Base-by-base conservation (phyloP, 345 rosid genomes). In the Gossypium anomalum region DNA sequence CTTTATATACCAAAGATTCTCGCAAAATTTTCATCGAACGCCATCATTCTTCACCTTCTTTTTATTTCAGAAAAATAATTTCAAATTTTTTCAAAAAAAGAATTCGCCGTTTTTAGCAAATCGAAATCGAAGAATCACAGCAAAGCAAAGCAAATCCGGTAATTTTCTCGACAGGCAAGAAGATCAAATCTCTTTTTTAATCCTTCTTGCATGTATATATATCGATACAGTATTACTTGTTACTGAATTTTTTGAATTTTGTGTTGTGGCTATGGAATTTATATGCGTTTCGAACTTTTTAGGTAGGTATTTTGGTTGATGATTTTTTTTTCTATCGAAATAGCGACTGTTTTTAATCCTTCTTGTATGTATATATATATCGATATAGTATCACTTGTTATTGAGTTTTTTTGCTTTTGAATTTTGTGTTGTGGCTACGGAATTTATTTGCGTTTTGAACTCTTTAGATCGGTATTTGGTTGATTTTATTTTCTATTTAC, bases 111-210 rank as follows among this genome's bases (percentile, higher is more conserved):
- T 68, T 68, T 48, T 7, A 19, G 17, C 45, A 49, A 49, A 48
- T 25, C 55, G 22, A 9, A 51, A 69, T 23, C 0, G 34, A 16
- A 60, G 38, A 60, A 17, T 41, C 22, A 27, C 3, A 47, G 14
- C 14, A 60, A 60, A 60, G 41, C 43, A 60, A 22, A 23, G 25
- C 63, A 2, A 57, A 6, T 16, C 22, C 7, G 41, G 3, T 3
- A 25, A n/a, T 49, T 68, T 25, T 49, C 38, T 48, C 44, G 49
- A 25, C 72, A 49, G 72, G 72, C 22, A 68, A 68, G 72, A 16
- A 34, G 7, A 48, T 49, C 22, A 57, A 22, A 48, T 25, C 8
- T 0, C 20, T 23, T 67, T 67, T 34, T 23, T 27, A 7, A 9
- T 68, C 7, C 41, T 48, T 47, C 41, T 49, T 48, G 16, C 58